Percentiles rank a stretch among this genome's conserved stretches.
Evolutionary conservation across 2,329 filamentous ascomycete genomes (phyloP).

Genomic region (Zarea fungicola): DNA sequence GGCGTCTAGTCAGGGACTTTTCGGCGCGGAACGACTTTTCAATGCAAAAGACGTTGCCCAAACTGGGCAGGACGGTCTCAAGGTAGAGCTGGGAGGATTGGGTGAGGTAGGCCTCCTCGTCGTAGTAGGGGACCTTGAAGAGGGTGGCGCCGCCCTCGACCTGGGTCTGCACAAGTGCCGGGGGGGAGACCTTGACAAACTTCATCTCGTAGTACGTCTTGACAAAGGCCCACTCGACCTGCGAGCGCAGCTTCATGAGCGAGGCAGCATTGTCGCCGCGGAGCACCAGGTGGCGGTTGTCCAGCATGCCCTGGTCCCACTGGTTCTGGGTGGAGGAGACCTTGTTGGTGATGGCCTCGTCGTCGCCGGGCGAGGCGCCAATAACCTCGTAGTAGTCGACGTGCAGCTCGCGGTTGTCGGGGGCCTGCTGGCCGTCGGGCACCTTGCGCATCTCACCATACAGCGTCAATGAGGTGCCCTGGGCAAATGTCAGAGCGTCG

Average conservation of each 20-base stretch:
- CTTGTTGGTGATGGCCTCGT: constrained; percentile 85
- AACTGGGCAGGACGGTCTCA: constrained; percentile 83
- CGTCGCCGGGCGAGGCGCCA: constrained; percentile 74
- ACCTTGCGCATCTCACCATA: constrained; percentile 80
- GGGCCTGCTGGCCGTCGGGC: constrained; percentile 70
- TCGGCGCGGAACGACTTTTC: constrained; percentile 98
- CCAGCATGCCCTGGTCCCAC: constrained; percentile 55
- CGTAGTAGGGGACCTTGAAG: constrained; percentile 86
- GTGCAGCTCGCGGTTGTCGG: constrained; percentile 80
- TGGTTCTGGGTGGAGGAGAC: constrained; percentile 44
- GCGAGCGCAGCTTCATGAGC: constrained; percentile 80
- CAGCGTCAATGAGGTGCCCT: constrained; percentile 81
- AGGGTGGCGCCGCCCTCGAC: constrained; percentile 90
- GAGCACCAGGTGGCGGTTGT: constrained; percentile 79
- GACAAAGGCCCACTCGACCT: constrained; percentile 75
- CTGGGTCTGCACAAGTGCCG: constrained; percentile 90
- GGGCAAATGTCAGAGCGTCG: constrained; percentile 78
- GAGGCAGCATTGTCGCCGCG: constrained; percentile 79
- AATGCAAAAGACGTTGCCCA: constrained; percentile 96
- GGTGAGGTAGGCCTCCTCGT: constrained; percentile 85
- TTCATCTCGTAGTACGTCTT: constrained; percentile 70
- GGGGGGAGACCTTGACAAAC: constrained; percentile 79
- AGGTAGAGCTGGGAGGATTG: constrained; percentile 97
- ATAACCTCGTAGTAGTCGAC: constrained; percentile 84
- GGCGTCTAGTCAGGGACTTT: constrained; percentile 89